Evolutionary conservation across 2,329 filamentous ascomycete species (phyloP), one percentile per base, ranked within the genome.

Genomic region (Volutella citrinella): DNA sequence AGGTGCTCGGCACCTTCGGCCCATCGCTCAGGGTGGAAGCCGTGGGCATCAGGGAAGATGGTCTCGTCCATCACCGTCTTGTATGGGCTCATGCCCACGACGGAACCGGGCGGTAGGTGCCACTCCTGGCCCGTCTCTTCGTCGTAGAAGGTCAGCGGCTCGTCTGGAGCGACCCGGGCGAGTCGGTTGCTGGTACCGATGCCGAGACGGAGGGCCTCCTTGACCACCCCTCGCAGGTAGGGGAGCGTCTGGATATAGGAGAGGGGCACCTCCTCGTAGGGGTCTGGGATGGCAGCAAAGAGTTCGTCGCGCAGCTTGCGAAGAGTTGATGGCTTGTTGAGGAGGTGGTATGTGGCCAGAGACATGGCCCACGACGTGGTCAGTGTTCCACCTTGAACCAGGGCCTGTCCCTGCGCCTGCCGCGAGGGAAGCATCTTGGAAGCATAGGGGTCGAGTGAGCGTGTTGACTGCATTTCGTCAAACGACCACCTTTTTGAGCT

Each of bases 181-280:
- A 75, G 58, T 5, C 66, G 52, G 32, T 70, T 62, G n/a, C 64
- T 68, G 4, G 71, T 61, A 10, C 64, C 64, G 11, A 72, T 66
- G 32, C 72, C 65, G 5, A 74, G 54, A 7, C 74, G 65, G 45
- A 75, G 57, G 1, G 68, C 59, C 51, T 78, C 74, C 28, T 67
- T 69, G 35, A 77, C 61, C 4, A 74, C 68, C n/a, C 68, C 70
- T 18, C 63, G 54, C 17, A 76, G 61, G 42, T 73, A 75, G 0
- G 63, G 62, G 18, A 68, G 48, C 24, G 43, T 54, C 34, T 64
- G 59, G 3, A 65, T 46, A 26, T 46, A 41, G 4, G 56, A 48
- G 10, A 61, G 40, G 6, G 58, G 43, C 6, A 51, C 38, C 3
- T 46, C 34, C 28, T 56, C 49, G 26, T 54, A 38, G 10, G 52